Percentiles rank a stretch among this genome's conserved stretches.
Evolutionary conservation across 192 early-diverging fungal species (phyloP).

Genomic region (Linderina pennispora): DNA sequence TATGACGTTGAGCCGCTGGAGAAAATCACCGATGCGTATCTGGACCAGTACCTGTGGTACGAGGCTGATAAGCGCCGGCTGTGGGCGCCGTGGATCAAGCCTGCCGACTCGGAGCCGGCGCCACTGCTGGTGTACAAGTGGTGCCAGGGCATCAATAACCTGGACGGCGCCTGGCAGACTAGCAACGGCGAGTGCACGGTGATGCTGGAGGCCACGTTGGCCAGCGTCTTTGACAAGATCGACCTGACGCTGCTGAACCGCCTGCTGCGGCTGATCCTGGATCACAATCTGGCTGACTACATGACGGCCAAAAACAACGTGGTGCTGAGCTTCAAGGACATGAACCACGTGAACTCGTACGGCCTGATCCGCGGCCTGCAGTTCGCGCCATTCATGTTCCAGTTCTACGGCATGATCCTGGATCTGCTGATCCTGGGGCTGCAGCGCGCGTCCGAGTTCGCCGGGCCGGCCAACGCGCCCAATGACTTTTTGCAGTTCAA

Average conservation of each 20-base stretch:
- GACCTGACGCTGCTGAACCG: conserved; percentile 94
- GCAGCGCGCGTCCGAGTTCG: conserved; percentile 93
- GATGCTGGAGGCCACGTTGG: conserved; percentile 91
- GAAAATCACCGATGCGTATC: conserved; percentile 98
- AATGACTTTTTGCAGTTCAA: conserved; percentile 97
- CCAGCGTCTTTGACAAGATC: conserved; percentile 93
- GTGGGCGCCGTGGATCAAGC: conserved; percentile 99
- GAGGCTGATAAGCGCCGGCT: conserved; percentile 96
- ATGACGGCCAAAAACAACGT: conserved; percentile 99
- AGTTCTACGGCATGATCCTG: conserved; percentile 97
- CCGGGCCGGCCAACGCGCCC: conserved; percentile 84
- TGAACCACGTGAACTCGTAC: conserved; percentile 98
- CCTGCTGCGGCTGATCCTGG: conserved; percentile 89
- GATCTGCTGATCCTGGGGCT: conserved; percentile 93
- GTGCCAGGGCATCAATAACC: conserved; percentile 98
- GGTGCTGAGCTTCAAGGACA: conserved; percentile 96
- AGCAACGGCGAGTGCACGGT: conserved; percentile 88
- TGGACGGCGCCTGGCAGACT: conserved; percentile 93
- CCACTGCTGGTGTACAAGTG: conserved; percentile 97
- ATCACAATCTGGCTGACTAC: conserved; percentile 99
- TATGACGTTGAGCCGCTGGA: conserved; percentile 99
- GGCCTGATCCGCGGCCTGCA: conserved; percentile 97
- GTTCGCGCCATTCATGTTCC: conserved; percentile 96
- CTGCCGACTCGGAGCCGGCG: conserved; percentile 92
- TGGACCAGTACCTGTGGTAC: conserved; percentile 99